phyloP scores from a whole-genome alignment of 176 grass and related monocot species.

The Avena atlantica region DNA sequence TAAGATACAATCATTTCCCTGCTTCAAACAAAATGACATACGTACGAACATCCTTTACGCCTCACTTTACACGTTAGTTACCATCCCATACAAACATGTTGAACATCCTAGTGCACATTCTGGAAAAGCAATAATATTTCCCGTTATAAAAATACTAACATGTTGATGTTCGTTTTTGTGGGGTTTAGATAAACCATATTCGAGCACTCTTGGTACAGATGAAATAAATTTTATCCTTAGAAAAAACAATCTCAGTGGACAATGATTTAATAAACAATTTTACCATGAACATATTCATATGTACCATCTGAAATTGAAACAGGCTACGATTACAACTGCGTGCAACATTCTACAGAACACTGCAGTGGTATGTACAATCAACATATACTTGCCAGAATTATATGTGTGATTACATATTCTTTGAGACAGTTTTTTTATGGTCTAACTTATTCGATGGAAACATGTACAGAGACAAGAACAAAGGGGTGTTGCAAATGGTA shows the following conservation, averaged over 20 bases:
- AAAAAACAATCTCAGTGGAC: not conserved
- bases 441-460: not conserved
- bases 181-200: too few relatives aligned
- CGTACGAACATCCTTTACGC: not conserved
- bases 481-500: constrained; percentile 70
- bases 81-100: not conserved
- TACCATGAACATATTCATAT: not conserved
- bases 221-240: too few relatives aligned
- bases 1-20: not conserved
- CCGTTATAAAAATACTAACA: not conserved
- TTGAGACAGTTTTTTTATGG: not conserved
- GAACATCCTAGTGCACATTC: not conserved
- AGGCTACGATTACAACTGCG: constrained; percentile 64
- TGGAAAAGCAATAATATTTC: not conserved
- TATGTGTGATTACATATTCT: not conserved
- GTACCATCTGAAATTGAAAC: constrained; percentile 30
- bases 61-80: not conserved
- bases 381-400: not conserved
- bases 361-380: constrained; percentile 50
- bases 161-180: not conserved
- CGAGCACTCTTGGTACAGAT: not conserved
- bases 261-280: not conserved
- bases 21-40: not conserved
- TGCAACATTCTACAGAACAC: constrained; percentile 71
- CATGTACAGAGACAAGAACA: constrained; percentile 58